phyloP scores from a whole-genome alignment of 148 eudicot genomes.

The Polygonum aviculare region DNA sequence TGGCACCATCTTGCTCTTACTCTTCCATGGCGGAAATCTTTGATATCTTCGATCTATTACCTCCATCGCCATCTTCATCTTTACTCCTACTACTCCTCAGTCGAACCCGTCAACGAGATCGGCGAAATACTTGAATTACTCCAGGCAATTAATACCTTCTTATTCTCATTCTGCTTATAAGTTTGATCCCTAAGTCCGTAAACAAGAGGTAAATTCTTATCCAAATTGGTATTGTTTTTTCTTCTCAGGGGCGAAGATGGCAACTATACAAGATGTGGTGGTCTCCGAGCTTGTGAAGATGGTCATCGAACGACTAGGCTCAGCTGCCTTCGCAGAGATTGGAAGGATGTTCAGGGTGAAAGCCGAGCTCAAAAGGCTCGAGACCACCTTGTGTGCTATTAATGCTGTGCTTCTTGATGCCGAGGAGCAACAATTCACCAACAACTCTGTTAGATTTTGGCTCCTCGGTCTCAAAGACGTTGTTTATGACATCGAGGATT shows the following conservation, averaged over 20 bases:
- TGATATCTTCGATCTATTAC: neutral
- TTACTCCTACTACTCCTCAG: neutral
- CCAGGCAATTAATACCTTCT: neutral
- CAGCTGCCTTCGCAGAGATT: constrained; percentile 1
- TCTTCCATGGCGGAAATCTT: neutral
- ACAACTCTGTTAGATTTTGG: constrained; percentile 1
- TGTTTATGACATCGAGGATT: constrained; percentile 4
- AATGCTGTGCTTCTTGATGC: constrained; percentile 2
- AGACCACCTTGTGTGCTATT: neutral
- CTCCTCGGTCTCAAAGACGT: constrained; percentile 2
- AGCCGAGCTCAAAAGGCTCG: constrained; percentile 2
- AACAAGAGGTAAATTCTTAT: neutral
- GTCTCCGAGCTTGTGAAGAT: constrained; percentile 6
- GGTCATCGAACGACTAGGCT: neutral
- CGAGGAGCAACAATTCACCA: neutral
- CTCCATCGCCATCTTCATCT: neutral
- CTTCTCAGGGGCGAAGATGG: neutral
- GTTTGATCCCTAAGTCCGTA: too few relatives aligned
- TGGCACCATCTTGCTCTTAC: too few relatives aligned
- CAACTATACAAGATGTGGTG: neutral
- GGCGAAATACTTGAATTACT: neutral
- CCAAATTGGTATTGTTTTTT: neutral
- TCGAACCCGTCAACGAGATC: neutral
- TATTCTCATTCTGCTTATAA: neutral
- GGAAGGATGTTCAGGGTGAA: neutral